phyloP scores from a whole-genome alignment of 768 basidiomycete species.

The Suillus tomentosus region DNA sequence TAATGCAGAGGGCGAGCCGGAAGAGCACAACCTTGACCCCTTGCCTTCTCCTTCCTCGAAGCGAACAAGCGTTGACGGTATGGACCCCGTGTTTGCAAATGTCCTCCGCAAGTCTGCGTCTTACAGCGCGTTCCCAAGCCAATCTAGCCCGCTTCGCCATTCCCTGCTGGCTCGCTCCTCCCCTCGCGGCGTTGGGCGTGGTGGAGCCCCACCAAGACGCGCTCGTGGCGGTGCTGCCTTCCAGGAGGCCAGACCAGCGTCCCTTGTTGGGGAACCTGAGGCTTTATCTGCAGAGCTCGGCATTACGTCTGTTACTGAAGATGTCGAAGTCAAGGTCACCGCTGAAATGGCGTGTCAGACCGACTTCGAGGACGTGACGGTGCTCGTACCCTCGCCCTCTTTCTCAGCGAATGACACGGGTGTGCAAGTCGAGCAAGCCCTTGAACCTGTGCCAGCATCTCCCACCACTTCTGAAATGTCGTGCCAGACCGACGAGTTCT shows the following conservation, averaged over 20 bases:
- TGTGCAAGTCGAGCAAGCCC: constrained; percentile 41
- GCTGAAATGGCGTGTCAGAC: constrained; percentile 71
- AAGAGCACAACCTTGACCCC: constrained; percentile 38
- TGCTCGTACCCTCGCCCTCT: constrained; percentile 30
- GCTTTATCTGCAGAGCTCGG: constrained; percentile 69
- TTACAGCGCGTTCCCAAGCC: constrained; percentile 42
- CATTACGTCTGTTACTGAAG: constrained; percentile 44
- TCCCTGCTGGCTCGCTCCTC: constrained; percentile 53
- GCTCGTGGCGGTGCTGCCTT: constrained; percentile 67
- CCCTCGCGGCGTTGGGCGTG: constrained; percentile 32
- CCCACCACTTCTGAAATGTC: constrained; percentile 37
- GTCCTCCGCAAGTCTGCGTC: constrained; percentile 61
- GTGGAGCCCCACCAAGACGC: constrained; percentile 53
- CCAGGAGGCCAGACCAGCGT: constrained; percentile 69
- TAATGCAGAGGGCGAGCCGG: constrained; percentile 21
- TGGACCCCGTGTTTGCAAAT: constrained; percentile 86
- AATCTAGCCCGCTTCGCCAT: constrained; percentile 63
- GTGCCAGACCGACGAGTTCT: constrained; percentile 49
- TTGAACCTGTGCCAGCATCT: constrained; percentile 18
- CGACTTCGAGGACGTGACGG: constrained; percentile 41
- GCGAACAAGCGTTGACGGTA: constrained; percentile 76
- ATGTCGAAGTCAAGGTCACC: constrained; percentile 42
- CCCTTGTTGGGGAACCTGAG: constrained; percentile 71
- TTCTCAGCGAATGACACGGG: constrained; percentile 40
- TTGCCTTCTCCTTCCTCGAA: constrained; percentile 51